A percentile compares a stretch with the other conserved stretches of the same genome.
phyloP scores from a whole-genome alignment of 306 rosid genomes.

The Begonia loranthoides region DNA sequence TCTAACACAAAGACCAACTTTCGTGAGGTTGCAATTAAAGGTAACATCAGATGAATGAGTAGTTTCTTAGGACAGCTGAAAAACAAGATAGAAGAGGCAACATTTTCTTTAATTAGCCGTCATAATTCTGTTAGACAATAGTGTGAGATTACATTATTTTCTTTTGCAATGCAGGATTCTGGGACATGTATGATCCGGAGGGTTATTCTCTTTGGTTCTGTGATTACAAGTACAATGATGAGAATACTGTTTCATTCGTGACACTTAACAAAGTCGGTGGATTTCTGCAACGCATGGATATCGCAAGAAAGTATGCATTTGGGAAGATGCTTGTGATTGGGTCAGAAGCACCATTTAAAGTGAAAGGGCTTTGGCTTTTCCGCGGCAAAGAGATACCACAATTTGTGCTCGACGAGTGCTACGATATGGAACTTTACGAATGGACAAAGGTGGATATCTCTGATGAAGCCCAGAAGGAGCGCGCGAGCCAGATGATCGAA shows the following conservation, averaged over 20 bases:
- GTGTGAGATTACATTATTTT: too few species aligned
- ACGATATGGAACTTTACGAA: slow-evolving; percentile 84
- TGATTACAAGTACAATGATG: slow-evolving; percentile 81
- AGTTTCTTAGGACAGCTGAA: too few species aligned
- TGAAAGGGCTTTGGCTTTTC: slow-evolving; percentile 92
- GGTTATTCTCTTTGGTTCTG: slow-evolving; percentile 93
- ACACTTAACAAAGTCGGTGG: slow-evolving; percentile 78
- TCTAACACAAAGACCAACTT: slow-evolving; percentile 84
- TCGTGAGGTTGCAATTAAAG: slow-evolving; percentile 93
- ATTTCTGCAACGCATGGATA: slow-evolving; percentile 82
- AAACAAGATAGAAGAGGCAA: too few species aligned
- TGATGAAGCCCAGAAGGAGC: slow-evolving; percentile 70
- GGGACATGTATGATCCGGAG: slow-evolving; percentile 96
- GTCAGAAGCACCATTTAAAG: slow-evolving; percentile 61
- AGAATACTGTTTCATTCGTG: slow-evolving; percentile 72
- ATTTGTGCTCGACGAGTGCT: slow-evolving; percentile 71
- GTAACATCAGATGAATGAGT: slow-evolving; percentile 8
- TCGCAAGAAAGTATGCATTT: slow-evolving; percentile 82
- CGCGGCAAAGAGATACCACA: slow-evolving; percentile 70
- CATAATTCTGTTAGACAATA: too few species aligned
- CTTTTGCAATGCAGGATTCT: slow-evolving; percentile 41
- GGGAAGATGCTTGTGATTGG: slow-evolving; percentile 89
- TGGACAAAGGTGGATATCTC: slow-evolving; percentile 74
- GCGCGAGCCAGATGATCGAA: slow-evolving; percentile 69
- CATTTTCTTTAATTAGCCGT: too few species aligned